A percentile compares a stretch with the other conserved stretches of the same genome.
phyloP scores from a whole-genome alignment of 805 yeast species.

The Wickerhamiella spandovensis region DNA sequence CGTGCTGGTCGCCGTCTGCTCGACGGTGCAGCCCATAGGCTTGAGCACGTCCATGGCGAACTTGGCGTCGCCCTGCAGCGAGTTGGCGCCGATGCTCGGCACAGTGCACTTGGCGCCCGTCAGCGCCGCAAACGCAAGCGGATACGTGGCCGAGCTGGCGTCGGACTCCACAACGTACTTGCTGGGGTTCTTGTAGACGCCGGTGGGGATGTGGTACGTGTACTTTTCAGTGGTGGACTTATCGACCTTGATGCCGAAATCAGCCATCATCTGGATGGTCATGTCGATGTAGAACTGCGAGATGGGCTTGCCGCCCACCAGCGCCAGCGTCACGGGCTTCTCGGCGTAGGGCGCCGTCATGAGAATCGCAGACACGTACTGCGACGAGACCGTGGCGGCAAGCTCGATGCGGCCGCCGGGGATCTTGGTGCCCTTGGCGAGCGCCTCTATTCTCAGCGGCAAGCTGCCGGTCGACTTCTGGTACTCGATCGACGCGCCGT shows the following conservation, averaged over 20 bases:
- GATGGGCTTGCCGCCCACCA: conserved; percentile 94
- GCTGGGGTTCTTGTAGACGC: conserved; percentile 62
- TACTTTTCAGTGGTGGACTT: conserved; percentile 57
- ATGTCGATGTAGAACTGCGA: conserved; percentile 92
- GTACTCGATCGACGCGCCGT: conserved; percentile 67
- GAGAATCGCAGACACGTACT: conserved; percentile 87
- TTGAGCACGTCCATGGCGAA: conserved; percentile 84
- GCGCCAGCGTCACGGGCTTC: conserved; percentile 70
- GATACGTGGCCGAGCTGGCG: conserved; percentile 96
- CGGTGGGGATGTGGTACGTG: conserved; percentile 85
- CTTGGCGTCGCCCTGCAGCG: conserved; percentile 93
- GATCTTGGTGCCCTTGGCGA: conserved; percentile 40
- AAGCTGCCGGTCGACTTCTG: conserved; percentile 66
- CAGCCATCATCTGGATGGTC: conserved; percentile 91
- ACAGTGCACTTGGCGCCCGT: conserved; percentile 86
- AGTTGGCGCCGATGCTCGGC: conserved; percentile 84
- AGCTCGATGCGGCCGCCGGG: conserved; percentile 87
- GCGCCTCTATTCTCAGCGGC: conserved; percentile 58
- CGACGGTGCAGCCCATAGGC: conserved; percentile 91
- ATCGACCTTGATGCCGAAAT: conserved; percentile 70
- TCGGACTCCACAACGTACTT: conserved; percentile 90
- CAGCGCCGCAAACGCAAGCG: conserved; percentile 92
- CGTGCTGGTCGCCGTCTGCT: conserved; percentile 72
- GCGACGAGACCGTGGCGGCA: conserved; percentile 93
- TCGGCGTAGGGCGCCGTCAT: conserved; percentile 97